These are phyloP conservation scores for Taphrina communis DNA, from an alignment of 1,139 yeast genomes.

Conservation along the genomic window DNA sequence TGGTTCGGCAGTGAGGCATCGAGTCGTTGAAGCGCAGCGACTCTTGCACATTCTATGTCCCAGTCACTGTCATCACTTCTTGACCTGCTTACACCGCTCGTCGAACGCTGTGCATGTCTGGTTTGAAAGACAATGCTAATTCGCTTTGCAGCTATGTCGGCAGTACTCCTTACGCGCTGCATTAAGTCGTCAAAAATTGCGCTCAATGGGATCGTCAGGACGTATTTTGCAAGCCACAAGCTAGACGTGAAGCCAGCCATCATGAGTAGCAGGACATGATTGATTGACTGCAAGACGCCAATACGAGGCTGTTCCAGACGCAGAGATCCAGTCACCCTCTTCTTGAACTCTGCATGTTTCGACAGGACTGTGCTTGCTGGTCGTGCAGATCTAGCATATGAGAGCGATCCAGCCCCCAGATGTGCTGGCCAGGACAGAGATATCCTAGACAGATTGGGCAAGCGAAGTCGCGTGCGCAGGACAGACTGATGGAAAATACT, in stretches of 20 bases:
- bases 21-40: not conserved
- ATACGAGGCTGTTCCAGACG: not conserved
- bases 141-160: not conserved
- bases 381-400: slow-evolving; percentile 10
- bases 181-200: not conserved
- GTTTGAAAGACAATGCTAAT: no score
- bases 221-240: not conserved
- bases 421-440: not conserved
- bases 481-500: not conserved
- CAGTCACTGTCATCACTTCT: not conserved
- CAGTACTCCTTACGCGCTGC: not conserved
- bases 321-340: not conserved
- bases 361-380: not conserved
- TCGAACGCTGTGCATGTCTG: not conserved
- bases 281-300: not conserved
- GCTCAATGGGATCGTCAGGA: not conserved
- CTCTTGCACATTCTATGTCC: not conserved
- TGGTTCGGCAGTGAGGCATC: not conserved
- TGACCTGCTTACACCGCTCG: not conserved
- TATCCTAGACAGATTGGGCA: not conserved
- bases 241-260: not conserved
- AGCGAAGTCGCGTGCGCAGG: not conserved
- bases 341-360: not conserved
- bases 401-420: not conserved
- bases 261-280: not conserved